Base-by-base conservation (phyloP, 768 basidiomycete genomes). In the Cytidiella melzeri region DNA sequence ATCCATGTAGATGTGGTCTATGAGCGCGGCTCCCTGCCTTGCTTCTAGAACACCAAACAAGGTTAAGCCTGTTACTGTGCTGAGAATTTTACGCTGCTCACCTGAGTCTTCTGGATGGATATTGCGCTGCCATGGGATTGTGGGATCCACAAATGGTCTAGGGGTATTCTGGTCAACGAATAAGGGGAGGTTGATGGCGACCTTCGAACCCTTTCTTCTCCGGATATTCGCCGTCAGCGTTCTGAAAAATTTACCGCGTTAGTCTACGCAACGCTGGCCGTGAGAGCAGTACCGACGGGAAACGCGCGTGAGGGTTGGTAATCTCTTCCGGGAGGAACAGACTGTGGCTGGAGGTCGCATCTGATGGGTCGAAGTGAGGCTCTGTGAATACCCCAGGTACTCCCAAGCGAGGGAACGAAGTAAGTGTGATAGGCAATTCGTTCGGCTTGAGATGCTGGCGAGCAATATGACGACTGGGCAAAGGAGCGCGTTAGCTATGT, bases 171-270 rank as follows among this genome's bases (percentile, higher is more conserved):
- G 73, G 66, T 99, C 96, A 41, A 93, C 75, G 69, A 82, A 99
- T 50, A 99, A 70, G 7, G 96, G 96, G 46, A 98, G 77, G 65
- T 98, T 94, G 61, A 98, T 96, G 12, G 85, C 84, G 36, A 98
- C 94, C 67, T 96, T 96, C 2, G 91, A 91, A 15, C 91, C 91
- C 63, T 95, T 77, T 58, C 96, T 74, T 43, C 76, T 75, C 57
- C 96, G 80, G 61, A 98, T 98, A 64, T 98, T 98, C 47, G 94
- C 90, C 1, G 96, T 96, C n/a, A 98, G 75, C 11, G 96, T 98
- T 5, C 95, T 99, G 58, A 7, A 50, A 24, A 23, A 51, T 41
- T 50, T 47, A 30, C 15, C 15, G 18, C 7, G 47, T 48, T 24
- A 43, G 37, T 45, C 55, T 53, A 50, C 52, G 50, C 55, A 55